Evolutionary conservation across 2,329 filamentous ascomycete genomes (phyloP), one percentile per base, ranked within the genome.

Genomic region (Amylocarpus encephaloides): DNA sequence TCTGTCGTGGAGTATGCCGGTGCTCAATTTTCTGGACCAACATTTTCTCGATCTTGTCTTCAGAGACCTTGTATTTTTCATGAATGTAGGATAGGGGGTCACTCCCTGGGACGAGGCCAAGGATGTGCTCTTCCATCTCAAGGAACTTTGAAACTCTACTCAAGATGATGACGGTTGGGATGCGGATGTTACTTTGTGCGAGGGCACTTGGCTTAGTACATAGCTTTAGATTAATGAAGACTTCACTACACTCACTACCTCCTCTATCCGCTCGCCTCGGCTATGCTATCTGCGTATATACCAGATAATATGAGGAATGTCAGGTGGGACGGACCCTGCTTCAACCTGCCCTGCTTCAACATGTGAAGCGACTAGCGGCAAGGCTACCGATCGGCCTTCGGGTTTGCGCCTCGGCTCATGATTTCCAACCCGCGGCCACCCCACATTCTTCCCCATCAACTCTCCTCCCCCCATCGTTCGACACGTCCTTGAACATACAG

Each of bases 41-140:
- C 29, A 52, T 48, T 48, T 56, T 57, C 50, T 49, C 34, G 47
- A 54, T 52, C 53, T 58, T 64, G 56, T 62, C 55, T 60, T 59
- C 53, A 58, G 52, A 41, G 49, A 49, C 42, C 42, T 53, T 49
- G 35, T 45, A 47, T 57, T 56, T 53, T 41, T 33, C 34, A 29
- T 48, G 18, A 33, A 54, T 63, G 59, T 63, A 64, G 57, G 58
- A 56, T 58, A 60, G 53, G 54, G 59, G 56, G 15, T 40, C n/a
- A 16, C 18, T 46, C 43, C 46, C 47, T 56, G 46, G 44, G 57
- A 57, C 48, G 48, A 46, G 59, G 60, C 54, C 55, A 46, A 49
- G 33, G 38, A 49, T 47, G 40, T 43, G 49, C 39, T 43, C 39
- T 43, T 43, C 42, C 30, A 41, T 35, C 34, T 35, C 40, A 49